phyloP scores from a whole-genome alignment of 352 stramenopile species.

The Aphanomyces invadans region DNA sequence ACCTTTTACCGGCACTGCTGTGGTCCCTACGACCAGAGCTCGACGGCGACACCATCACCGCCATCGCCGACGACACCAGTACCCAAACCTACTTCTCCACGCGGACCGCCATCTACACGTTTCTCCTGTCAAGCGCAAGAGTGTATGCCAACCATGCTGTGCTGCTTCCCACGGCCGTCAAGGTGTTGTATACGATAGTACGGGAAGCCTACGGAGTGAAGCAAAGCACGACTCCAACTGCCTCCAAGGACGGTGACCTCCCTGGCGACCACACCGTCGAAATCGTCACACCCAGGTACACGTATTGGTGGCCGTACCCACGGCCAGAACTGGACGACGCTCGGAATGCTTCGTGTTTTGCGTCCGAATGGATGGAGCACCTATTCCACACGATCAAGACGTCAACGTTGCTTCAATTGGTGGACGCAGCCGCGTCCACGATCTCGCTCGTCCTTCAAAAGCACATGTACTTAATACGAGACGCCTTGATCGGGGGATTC shows the following conservation, averaged over 20 bases:
- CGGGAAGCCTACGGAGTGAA: conserved; percentile 69
- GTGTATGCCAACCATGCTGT: conserved; percentile 46
- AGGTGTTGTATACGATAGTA: conserved; percentile 63
- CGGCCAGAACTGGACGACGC: neutral
- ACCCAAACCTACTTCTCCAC: conserved; percentile 48
- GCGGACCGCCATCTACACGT: conserved; percentile 41
- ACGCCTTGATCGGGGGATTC: conserved; percentile 21
- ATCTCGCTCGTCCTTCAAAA: conserved; percentile 69
- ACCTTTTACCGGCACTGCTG: conserved; percentile 58
- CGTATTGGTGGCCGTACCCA: conserved; percentile 21
- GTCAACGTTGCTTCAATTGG: conserved; percentile 46
- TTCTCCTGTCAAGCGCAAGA: conserved; percentile 50
- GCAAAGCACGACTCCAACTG: conserved; percentile 20
- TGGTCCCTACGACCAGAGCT: conserved; percentile 49
- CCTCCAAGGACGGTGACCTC: conserved; percentile 52
- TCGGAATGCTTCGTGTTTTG: conserved; percentile 19
- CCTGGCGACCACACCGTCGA: conserved; percentile 65
- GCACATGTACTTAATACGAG: conserved; percentile 66
- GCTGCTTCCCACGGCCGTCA: conserved; percentile 40
- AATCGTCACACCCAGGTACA: conserved; percentile 16
- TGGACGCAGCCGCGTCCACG: conserved; percentile 69
- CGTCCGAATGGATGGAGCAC: conserved; percentile 51
- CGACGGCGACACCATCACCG: neutral
- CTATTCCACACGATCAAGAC: conserved; percentile 62
- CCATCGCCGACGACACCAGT: neutral